phyloP scores from a whole-genome alignment of 192 early-diverging fungal species.

The Backusella tuberculispora region DNA sequence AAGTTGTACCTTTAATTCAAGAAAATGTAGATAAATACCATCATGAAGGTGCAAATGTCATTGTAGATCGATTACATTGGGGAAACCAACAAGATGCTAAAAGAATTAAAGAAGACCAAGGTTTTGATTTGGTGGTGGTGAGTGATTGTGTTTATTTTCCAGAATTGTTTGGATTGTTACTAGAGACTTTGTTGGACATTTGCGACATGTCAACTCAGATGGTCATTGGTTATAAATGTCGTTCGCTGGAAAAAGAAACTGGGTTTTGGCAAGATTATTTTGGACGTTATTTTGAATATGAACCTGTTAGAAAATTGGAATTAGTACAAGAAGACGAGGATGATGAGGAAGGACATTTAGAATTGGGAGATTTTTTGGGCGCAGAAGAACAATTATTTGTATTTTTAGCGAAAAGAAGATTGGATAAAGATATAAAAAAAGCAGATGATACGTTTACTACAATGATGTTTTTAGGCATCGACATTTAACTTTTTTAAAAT shows the following conservation, averaged over 20 bases:
- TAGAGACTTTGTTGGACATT: conserved; percentile 47
- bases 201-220: conserved; percentile 41
- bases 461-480: conserved; percentile 38
- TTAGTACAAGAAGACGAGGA: neutral
- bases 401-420: conserved; percentile 45
- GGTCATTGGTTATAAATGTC: conserved; percentile 57
- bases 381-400: conserved; percentile 46
- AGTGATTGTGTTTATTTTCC: conserved; percentile 59
- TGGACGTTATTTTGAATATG: conserved; percentile 54
- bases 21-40: conserved; percentile 38
- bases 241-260: conserved; percentile 49
- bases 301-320: conserved; percentile 40
- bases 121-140: conserved; percentile 50
- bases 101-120: conserved; percentile 12
- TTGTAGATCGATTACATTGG: conserved; percentile 47
- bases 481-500: neutral
- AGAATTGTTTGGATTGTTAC: conserved; percentile 46
- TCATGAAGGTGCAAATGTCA: conserved; percentile 22
- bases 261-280: conserved; percentile 58
- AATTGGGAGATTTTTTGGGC: conserved; percentile 36
- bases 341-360: conserved; percentile 10
- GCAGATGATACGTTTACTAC: conserved; percentile 56
- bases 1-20: conserved; percentile 49
- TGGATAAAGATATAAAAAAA: conserved; percentile 33
- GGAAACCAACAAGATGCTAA: conserved; percentile 44